Evolutionary conservation across 2,329 filamentous ascomycete species (phyloP), one percentile per base, ranked within the genome.

Genomic region (Aureobasidium sp.): DNA sequence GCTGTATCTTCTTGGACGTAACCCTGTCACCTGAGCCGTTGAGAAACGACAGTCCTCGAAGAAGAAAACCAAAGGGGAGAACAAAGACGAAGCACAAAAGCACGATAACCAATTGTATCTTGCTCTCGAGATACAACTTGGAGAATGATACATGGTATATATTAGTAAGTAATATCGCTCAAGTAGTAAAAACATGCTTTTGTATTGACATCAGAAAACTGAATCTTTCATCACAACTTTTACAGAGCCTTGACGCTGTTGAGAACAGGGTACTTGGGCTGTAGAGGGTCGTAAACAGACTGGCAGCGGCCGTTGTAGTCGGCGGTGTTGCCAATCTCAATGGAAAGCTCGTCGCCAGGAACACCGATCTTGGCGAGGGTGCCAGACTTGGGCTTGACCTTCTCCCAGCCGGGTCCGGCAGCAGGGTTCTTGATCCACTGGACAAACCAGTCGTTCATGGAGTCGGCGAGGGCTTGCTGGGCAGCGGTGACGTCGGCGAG

Each of bases 161-260:
- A n/a, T n/a, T n/a, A n/a, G n/a, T n/a, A n/a, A n/a, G n/a, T n/a
- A n/a, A n/a, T n/a, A n/a, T n/a, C n/a, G n/a, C n/a, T n/a, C n/a
- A n/a, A n/a, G n/a, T n/a, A n/a, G n/a, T 19, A 40, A 19, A 40
- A 17, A 40, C 7, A 23, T 38, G 19, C 47, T 51, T 64, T 46
- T 71, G 55, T 19, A 11, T 42, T 11, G 33, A 35, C 33, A 35
- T 35, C 13, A 13, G 33, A 47, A 1, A 31, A 19, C 29, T 25
- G 46, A 10, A 27, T 37, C 10, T 21, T 25, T 31, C 19, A 29
- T 50, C 17, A 31, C 5, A 19, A 13, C 21, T 13, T 33, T 38
- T 45, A 45, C 63, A 60, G 37, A 66, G 63, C 43, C 31, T 38
- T 62, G 46, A 61, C 63, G 63, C 54, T 57, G 51, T 62, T 47